These are phyloP conservation scores for Eutrema salsugineum DNA, from an alignment of 441 rosid species.

Conservation along the genomic window DNA sequence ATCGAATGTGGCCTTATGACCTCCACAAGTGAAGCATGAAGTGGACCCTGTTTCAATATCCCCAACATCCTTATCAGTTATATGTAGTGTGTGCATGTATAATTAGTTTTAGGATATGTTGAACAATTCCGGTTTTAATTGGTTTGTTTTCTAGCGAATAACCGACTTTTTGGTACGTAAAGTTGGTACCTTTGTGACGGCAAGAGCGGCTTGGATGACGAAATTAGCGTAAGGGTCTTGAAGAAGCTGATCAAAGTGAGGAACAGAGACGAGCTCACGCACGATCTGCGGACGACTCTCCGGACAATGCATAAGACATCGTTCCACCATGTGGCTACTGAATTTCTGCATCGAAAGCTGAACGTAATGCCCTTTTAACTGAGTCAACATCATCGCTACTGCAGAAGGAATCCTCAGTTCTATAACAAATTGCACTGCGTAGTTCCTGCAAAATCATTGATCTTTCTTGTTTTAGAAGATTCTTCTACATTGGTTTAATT, in stretches of 20 bases:
- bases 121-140: background rate
- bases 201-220: slow-evolving; percentile 76
- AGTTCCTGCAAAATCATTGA: slow-evolving; percentile 50
- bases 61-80: background rate
- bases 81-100: background rate
- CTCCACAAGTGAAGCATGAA: slow-evolving; percentile 50
- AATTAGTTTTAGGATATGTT: too few species aligned
- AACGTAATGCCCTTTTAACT: slow-evolving; percentile 61
- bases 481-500: background rate
- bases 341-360: slow-evolving; percentile 74
- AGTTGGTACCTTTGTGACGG: slow-evolving; percentile 54
- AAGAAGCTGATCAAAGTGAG: slow-evolving; percentile 67
- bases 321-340: slow-evolving; percentile 85
- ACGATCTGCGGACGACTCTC: slow-evolving; percentile 66
- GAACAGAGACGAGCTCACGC: slow-evolving; percentile 58
- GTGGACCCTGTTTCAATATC: slow-evolving; percentile 27
- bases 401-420: slow-evolving; percentile 56
- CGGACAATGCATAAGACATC: slow-evolving; percentile 55
- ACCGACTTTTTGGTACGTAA: background rate
- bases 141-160: background rate
- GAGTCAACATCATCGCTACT: slow-evolving; percentile 45
- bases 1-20: slow-evolving; percentile 54
- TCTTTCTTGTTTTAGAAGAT: background rate
- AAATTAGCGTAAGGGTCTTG: slow-evolving; percentile 90
- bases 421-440: slow-evolving; percentile 73